Percentiles rank a stretch among this genome's conserved stretches.
Conservation (phyloP, 2,329 filamentous ascomycete genomes). For the Venturia carpophila region DNA sequence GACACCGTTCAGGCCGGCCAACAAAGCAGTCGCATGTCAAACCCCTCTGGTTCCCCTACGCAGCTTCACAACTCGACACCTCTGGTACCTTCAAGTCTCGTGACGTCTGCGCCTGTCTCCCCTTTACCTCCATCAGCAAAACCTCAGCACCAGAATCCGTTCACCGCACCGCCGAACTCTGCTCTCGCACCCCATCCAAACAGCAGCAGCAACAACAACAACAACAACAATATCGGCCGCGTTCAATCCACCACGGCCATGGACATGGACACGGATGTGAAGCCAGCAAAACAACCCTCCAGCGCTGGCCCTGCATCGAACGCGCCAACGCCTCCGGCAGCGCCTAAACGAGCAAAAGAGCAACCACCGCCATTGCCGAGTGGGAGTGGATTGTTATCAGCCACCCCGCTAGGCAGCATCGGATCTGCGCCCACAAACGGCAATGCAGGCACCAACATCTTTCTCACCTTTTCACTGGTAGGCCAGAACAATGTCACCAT, state of each 20-base stretch:
- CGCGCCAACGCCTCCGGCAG: constrained; percentile 46
- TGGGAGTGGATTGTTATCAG: constrained; percentile 57
- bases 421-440: constrained; percentile 40
- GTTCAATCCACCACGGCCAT: constrained; percentile 22
- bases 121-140: constrained; percentile 21
- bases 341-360: constrained; percentile 48
- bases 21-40: constrained; percentile 31
- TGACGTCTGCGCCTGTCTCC: constrained; percentile 35
- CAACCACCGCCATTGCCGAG: constrained; percentile 49
- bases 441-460: constrained; percentile 59
- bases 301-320: constrained; percentile 35
- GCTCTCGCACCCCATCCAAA: background rate
- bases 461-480: constrained; percentile 72
- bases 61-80: constrained; percentile 68
- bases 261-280: constrained; percentile 27
- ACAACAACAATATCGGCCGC: background rate
- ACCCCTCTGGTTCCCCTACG: constrained; percentile 63
- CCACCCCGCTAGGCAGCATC: constrained; percentile 51
- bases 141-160: constrained; percentile 1
- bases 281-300: constrained; percentile 28
- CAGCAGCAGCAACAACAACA: background rate
- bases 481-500: constrained; percentile 83
- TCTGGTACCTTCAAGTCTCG: constrained; percentile 29
- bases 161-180: constrained; percentile 6
- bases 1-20: constrained; percentile 40